Base-by-base conservation (phyloP, 331 rosid species). In the Acacia concinna region DNA sequence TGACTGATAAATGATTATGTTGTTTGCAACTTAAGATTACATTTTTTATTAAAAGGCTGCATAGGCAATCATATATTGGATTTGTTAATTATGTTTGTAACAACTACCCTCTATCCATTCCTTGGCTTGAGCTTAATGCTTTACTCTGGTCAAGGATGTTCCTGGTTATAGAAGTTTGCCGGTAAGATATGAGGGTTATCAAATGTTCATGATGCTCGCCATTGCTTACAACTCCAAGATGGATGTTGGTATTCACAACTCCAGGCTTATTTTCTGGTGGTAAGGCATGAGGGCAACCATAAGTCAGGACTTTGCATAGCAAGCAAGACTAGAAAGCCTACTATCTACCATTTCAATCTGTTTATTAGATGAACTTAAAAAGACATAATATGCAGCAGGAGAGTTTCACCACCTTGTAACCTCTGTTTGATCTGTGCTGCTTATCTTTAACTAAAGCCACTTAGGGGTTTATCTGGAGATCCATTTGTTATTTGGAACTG, bases 151-250 rank as follows among this genome's bases (percentile, higher is more conserved):
- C 0, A 12, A 37, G 59, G 56, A 34, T 59, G 74, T 28, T 76
- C 23, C 81, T 57, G 71, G 30, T 46, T 41, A 47, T 34, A 59
- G 54, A 57, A 44, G 60, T 54, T 68, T 75, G 44, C 76, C 76
- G 2, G 46, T 25, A 44, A 41, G 71, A 73, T 46, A 74, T 52
- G 4, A 65, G 21, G 56, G 70, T 74, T 60, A 32, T 73, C 27
- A 10, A 34, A 27, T 49, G 40, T 15, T 34, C 51, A 57, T 21
- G 57, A 44, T 23, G 18, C 14, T 28, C 66, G 54, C 31, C 32
- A 32, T 74, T 65, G 38, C 69, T 72, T 62, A 34, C 54, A 23
- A 27, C 18, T 21, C 62, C 27, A 40, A 57, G 49, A 78, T 28
- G 21, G 54, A 54, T 41, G 44, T 41, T 78, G 35, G 69, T 46